Evolutionary conservation across 2,329 filamentous ascomycete species (phyloP).

Genomic region (Hypoxylon sp.): DNA sequence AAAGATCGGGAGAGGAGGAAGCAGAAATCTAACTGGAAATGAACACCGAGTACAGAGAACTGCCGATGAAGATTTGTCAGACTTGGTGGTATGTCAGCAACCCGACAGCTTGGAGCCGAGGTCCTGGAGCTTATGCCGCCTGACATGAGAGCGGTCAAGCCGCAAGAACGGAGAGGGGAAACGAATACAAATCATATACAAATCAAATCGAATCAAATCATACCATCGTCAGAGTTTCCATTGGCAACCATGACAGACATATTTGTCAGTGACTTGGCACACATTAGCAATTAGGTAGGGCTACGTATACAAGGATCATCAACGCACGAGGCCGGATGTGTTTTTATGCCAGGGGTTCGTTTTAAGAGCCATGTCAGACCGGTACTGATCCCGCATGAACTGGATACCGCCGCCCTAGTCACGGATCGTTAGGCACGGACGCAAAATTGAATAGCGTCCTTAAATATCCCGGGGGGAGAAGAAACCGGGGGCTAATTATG

Average conservation of each 20-base stretch:
- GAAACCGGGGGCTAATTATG: constrained; percentile 14
- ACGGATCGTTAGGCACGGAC: constrained; percentile 23
- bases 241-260: constrained; percentile 25
- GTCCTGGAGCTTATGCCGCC: constrained; percentile 37
- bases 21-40: neutral
- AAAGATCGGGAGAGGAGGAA: neutral
- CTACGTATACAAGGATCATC: constrained; percentile 9
- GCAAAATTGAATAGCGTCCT: constrained; percentile 10
- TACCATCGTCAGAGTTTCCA: neutral
- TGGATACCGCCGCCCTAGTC: constrained; percentile 9
- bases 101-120: constrained; percentile 41
- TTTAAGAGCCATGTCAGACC: constrained; percentile 10
- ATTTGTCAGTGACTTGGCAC: constrained; percentile 12
- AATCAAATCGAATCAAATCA: too few relatives aligned
- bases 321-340: neutral
- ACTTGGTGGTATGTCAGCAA: constrained; percentile 21
- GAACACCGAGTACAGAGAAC: constrained; percentile 13
- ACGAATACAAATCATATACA: too few relatives aligned
- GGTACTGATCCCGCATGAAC: constrained; percentile 35
- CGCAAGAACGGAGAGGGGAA: neutral
- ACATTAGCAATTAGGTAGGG: constrained; percentile 15
- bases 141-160: constrained; percentile 37
- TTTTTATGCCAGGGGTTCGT: neutral
- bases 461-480: constrained; percentile 15
- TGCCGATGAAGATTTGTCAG: constrained; percentile 38